A percentile compares a stretch with the other conserved stretches of the same genome.
phyloP scores from a whole-genome alignment of 257 asterid genomes.

The Datura wrightii region DNA sequence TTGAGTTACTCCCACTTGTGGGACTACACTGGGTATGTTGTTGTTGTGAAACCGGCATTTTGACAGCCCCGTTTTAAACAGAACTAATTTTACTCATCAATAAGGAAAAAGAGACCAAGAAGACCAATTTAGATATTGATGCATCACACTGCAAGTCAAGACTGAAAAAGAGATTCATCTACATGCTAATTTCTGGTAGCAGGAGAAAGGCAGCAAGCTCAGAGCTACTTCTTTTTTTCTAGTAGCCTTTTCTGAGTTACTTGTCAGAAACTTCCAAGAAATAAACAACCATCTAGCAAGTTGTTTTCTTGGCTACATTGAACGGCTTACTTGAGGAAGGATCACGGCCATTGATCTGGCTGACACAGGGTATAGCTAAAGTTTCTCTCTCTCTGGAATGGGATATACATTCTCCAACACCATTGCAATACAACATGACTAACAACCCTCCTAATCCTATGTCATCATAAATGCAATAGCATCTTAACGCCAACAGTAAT shows the following conservation, averaged over 20 bases:
- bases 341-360: neutral
- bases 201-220: neutral
- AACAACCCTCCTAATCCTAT: slow-evolving; percentile 18
- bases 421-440: slow-evolving; percentile 1
- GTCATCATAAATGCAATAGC: neutral
- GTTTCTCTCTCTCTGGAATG: neutral
- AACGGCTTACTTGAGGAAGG: slow-evolving; percentile 20
- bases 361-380: neutral
- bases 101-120: neutral
- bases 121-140: neutral
- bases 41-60: neutral
- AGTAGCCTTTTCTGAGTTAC: neutral
- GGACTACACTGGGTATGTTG: no score
- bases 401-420: neutral
- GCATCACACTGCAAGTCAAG: slow-evolving; percentile 18
- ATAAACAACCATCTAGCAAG: neutral
- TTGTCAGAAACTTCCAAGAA: neutral
- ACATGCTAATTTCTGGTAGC: neutral
- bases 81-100: slow-evolving; percentile 15
- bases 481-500: neutral
- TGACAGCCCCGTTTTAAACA: neutral
- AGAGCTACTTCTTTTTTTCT: neutral
- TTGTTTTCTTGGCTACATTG: neutral
- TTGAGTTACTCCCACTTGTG: slow-evolving; percentile 21
- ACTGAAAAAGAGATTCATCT: neutral